Percentiles rank a stretch among this genome's conserved stretches.
phyloP scores from a whole-genome alignment of 345 rosid species.

The Ricinus communis region DNA sequence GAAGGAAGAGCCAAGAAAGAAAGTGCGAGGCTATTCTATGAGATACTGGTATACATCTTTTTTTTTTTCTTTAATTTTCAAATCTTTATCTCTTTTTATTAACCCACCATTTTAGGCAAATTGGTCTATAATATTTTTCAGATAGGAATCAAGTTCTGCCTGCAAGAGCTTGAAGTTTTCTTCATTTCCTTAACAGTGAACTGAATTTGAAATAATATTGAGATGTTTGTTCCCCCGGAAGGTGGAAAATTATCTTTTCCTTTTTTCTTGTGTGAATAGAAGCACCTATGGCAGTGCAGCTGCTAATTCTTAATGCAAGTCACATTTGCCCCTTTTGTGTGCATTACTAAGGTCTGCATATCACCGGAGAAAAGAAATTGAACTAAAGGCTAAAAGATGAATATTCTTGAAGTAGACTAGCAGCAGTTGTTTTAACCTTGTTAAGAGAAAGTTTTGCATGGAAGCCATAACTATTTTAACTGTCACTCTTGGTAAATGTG shows the following conservation, averaged over 20 bases:
- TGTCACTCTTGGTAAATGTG: not conserved
- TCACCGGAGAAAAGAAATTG: too few species aligned
- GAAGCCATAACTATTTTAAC: not conserved
- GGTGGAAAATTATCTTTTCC: not conserved
- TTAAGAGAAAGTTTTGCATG: not conserved
- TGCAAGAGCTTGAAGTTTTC: not conserved
- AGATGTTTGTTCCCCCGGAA: too few species aligned
- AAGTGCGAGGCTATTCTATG: slow-evolving; percentile 76
- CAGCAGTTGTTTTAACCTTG: not conserved
- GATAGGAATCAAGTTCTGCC: not conserved
- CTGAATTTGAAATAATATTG: too few species aligned
- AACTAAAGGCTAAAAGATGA: not conserved
- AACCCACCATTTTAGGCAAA: not conserved
- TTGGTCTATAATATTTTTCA: not conserved
- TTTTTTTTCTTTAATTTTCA: not conserved
- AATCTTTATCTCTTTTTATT: not conserved
- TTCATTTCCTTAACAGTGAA: too few species aligned
- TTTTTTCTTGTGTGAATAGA: not conserved
- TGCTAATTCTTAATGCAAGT: not conserved
- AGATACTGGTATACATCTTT: slow-evolving; percentile 63
- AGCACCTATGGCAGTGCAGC: not conserved
- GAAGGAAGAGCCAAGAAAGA: slow-evolving; percentile 56
- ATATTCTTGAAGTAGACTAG: not conserved
- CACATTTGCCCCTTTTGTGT: not conserved
- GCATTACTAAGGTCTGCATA: too few species aligned